phyloP scores from a whole-genome alignment of 1,139 yeast species.

The Kazachstania sp. region DNA sequence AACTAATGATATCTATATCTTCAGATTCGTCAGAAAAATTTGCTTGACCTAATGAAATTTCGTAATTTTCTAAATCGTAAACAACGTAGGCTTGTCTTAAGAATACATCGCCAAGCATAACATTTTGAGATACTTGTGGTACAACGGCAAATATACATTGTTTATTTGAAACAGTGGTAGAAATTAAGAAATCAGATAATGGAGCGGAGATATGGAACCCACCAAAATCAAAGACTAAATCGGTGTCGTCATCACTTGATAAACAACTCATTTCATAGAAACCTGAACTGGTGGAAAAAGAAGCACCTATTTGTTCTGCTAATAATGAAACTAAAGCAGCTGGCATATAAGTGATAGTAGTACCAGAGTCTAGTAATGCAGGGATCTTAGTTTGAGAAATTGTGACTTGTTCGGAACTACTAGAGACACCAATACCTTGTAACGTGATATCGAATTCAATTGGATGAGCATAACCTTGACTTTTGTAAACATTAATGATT shows the following conservation, averaged over 20 bases:
- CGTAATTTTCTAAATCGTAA: constrained; percentile 59
- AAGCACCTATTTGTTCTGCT: constrained; percentile 33
- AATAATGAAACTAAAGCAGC: constrained; percentile 25
- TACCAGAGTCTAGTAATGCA: constrained; percentile 45
- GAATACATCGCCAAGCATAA: constrained; percentile 67
- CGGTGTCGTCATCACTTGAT: constrained; percentile 15
- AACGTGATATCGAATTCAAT: constrained; percentile 42
- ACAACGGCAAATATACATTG: constrained; percentile 33
- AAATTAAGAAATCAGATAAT: constrained; percentile 34
- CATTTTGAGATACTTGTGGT: constrained; percentile 25
- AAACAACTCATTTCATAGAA: constrained; percentile 34
- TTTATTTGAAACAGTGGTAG: constrained; percentile 7
- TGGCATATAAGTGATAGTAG: constrained; percentile 41
- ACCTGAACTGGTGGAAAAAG: constrained; percentile 30
- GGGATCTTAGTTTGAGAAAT: constrained; percentile 26
- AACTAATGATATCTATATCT: constrained; percentile 37
- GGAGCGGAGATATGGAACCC: constrained; percentile 46
- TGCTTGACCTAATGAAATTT: constrained; percentile 63
- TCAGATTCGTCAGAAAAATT: constrained; percentile 33
- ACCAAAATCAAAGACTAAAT: constrained; percentile 43
- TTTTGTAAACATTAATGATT: constrained; percentile 33
- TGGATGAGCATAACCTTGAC: constrained; percentile 31
- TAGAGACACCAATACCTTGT: constrained; percentile 31
- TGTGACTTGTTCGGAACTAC: constrained; percentile 20
- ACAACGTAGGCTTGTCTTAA: constrained; percentile 69